Percentiles rank a stretch among this genome's conserved stretches.
phyloP scores from a whole-genome alignment of 2,329 filamentous ascomycete species.

The Fusarium redolens region DNA sequence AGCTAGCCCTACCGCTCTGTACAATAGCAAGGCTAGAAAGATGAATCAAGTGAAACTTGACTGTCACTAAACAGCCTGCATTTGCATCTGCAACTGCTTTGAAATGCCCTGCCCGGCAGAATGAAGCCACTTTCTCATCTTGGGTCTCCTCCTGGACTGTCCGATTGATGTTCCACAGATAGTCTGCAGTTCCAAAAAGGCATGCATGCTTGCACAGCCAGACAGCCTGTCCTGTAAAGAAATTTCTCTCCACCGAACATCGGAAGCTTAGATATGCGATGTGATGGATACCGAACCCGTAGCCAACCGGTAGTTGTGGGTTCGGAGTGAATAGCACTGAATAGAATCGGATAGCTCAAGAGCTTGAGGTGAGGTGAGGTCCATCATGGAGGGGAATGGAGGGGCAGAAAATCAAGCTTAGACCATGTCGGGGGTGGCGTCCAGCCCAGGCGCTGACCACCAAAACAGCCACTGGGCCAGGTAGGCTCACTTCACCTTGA shows the following conservation, averaged over 20 bases:
- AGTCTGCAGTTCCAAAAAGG: slow-evolving; percentile 25
- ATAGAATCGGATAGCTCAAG: slow-evolving; percentile 22
- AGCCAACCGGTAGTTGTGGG: slow-evolving; percentile 36
- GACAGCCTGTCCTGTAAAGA: slow-evolving; percentile 1
- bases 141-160: slow-evolving; percentile 1
- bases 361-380: slow-evolving; percentile 26
- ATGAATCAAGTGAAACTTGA: slow-evolving; percentile 22
- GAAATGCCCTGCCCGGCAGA: slow-evolving; percentile 2
- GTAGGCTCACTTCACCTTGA: slow-evolving; percentile 24
- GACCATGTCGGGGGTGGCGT: slow-evolving; percentile 36
- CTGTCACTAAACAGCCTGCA: background rate
- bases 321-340: slow-evolving; percentile 19
- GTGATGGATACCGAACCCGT: slow-evolving; percentile 32
- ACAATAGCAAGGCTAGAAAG: slow-evolving; percentile 3
- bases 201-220: background rate
- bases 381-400: slow-evolving; percentile 28
- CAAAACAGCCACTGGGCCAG: slow-evolving; percentile 27
- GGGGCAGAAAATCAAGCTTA: slow-evolving; percentile 31
- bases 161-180: slow-evolving; percentile 35
- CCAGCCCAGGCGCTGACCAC: slow-evolving; percentile 39
- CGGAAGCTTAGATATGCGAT: slow-evolving; percentile 32
- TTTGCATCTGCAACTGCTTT: slow-evolving; percentile 16
- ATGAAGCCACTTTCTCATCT: slow-evolving; percentile 34
- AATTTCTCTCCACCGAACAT: slow-evolving; percentile 36
- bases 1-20: slow-evolving; percentile 23